Conservation (phyloP, 805 yeast genomes). For the Teunomyces aglyptinius region DNA sequence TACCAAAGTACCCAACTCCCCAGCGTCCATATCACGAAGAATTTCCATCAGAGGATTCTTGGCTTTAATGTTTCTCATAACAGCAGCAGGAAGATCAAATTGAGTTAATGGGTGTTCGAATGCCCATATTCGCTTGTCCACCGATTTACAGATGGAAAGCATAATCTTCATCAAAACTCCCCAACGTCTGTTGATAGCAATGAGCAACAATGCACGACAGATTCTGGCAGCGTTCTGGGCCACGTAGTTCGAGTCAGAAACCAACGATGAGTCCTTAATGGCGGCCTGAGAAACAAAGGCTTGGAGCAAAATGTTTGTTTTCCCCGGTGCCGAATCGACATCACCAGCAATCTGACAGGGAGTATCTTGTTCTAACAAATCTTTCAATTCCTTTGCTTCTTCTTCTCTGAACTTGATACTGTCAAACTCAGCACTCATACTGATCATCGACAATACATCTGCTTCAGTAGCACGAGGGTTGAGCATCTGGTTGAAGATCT, state of each 20-base stretch:
- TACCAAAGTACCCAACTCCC: conserved; percentile 85
- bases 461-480: conserved; percentile 89
- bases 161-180: conserved; percentile 73
- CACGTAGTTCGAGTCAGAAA: conserved; percentile 86
- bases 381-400: conserved; percentile 71
- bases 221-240: conserved; percentile 96
- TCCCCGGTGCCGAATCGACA: conserved; percentile 73
- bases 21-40: conserved; percentile 66
- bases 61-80: conserved; percentile 58
- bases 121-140: conserved; percentile 84
- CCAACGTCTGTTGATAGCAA: conserved; percentile 91
- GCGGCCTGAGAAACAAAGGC: conserved; percentile 77
- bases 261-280: conserved; percentile 75
- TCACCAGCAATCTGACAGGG: conserved; percentile 85
- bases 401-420: conserved; percentile 86
- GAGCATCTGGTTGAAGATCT: conserved; percentile 81
- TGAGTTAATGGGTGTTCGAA: conserved; percentile 88
- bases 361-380: conserved; percentile 50
- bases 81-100: conserved; percentile 72
- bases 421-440: conserved; percentile 93
- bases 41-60: conserved; percentile 69
- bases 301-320: conserved; percentile 84
- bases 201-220: conserved; percentile 82
- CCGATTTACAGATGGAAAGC: conserved; percentile 79
- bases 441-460: conserved; percentile 80